Evolutionary conservation across 2,329 filamentous ascomycete species (phyloP).

Genomic region (Triangularia setosa): DNA sequence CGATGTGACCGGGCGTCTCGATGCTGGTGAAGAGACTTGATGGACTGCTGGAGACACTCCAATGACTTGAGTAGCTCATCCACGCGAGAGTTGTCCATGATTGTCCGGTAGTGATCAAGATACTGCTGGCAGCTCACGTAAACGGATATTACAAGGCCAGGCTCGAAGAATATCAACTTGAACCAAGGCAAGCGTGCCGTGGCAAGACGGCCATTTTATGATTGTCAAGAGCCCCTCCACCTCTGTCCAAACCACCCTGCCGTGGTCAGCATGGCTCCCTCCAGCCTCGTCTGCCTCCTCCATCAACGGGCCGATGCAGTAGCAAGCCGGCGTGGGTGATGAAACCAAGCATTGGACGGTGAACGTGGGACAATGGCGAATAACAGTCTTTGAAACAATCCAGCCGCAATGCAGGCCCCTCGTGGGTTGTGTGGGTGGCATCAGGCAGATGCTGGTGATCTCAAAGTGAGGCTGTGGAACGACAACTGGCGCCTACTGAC

Average conservation of each 20-base stretch:
- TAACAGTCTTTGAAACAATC: background rate
- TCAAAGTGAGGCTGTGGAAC: background rate
- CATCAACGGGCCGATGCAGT: background rate
- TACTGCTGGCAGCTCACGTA: background rate
- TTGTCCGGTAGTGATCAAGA: background rate
- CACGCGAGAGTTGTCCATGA: conserved; percentile 11
- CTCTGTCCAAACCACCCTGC: background rate
- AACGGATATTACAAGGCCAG: background rate
- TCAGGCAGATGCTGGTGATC: background rate
- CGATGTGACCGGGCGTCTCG: conserved; percentile 13
- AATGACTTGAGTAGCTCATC: conserved; percentile 22
- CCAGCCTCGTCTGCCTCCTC: conserved; percentile 6
- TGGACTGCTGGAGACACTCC: conserved; percentile 23
- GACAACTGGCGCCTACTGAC: background rate
- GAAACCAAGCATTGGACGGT: background rate
- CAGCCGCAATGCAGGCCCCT: background rate
- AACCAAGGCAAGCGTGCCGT: background rate
- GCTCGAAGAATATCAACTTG: background rate
- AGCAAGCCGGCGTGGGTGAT: background rate
- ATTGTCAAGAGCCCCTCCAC: background rate
- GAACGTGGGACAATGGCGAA: background rate
- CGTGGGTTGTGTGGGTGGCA: background rate
- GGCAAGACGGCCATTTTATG: background rate
- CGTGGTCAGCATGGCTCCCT: background rate
- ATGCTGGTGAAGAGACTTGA: conserved; percentile 21